Base-by-base conservation (phyloP, 2,329 filamentous ascomycete species). In the Pyrenochaeta sp. region DNA sequence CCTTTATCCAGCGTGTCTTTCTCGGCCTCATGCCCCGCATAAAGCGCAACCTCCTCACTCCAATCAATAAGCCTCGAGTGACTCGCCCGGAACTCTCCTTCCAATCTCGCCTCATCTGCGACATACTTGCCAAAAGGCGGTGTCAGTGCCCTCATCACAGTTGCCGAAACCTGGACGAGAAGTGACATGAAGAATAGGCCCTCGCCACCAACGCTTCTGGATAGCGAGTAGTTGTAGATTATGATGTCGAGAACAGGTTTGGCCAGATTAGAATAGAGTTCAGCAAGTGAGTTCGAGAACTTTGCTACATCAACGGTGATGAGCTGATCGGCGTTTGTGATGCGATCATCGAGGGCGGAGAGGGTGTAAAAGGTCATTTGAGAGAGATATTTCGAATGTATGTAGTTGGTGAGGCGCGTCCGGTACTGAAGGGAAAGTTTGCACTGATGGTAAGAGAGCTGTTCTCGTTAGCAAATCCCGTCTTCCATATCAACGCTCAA, bases 281-380 rank as follows among this genome's bases (percentile, higher is more conserved):
- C 94, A 1, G 95, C 94, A 56, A 98, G 78, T 66, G 91, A 96
- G 75, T 96, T 97, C 21, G 93, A 95, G 79, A 99, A 99, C 68
- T 95, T 94, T 56, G 93, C 90, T 9, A 99, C 92, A 73, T 99
- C 95, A 23, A 98, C 94, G 0, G 94, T 95, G 66, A 99, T 96
- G 37, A 99, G 85, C 78, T 99, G 95, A 72, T 99, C 95, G 2
- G 95, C 92, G 71, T 99, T 99, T 82, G 97, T 97, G 83, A 99
- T 97, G 72, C 95, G 87, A 74, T 99, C 95, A 69, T 99, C 95
- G 31, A 99, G 83, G 0, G 95, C 92, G 1, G 93, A 96, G 46
- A 99, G 90, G 2, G 92, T 93, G 75, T 99, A 99, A 75, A 98
- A 99, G 0, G 94, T 98, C 85, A 99, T 90, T 55, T 97, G 90